Evolutionary conservation across 768 basidiomycete genomes (phyloP), one percentile per base, ranked within the genome.

Genomic region (Harrya chromipes): DNA sequence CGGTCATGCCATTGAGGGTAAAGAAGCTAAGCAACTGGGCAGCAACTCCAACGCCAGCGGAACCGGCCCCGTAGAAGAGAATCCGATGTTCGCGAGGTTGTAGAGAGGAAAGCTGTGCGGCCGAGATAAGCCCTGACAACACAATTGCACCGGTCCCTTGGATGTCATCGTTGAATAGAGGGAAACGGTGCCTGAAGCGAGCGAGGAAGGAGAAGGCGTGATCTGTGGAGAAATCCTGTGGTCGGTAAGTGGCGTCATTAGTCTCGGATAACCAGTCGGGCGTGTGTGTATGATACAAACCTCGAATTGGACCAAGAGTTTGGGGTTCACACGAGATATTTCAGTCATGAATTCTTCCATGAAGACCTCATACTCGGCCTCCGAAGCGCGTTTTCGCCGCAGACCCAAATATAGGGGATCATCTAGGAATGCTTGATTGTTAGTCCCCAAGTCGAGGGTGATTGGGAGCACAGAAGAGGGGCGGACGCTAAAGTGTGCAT

Each of bases 291-390:
- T 21, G 20, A 5, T 20, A 61, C 68, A 43, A 40, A 82, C 85
- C 73, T 90, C 90, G 56, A 91, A 93, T 69, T 94, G 93, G 53
- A 94, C 76, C 63, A 94, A 75, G 43, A 90, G 75, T 57, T 87
- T 84, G 0, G 92, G 93, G 76, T 86, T 94, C 11, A 78, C 74
- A 35, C 64, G 63, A 16, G 77, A 70, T 77, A 94, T 89, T 67
- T 89, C 90, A 35, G 74, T 63, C 89, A 97, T 92, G 71, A 97
- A 94, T 65, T 91, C 87, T 61, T 94, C 90, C 86, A 97, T 90
- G 69, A 95, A 93, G 40, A 77, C 86, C 17, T 78, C 76, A 75
- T 88, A 87, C 60, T 82, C 82, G 17, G 72, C 71, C 21, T 82
- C 80, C 1, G 81, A 72, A 21, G 83, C 72, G 44, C 90, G 81